Conservation (phyloP, 2,329 filamentous ascomycete species). For the Penicillium sp. region DNA sequence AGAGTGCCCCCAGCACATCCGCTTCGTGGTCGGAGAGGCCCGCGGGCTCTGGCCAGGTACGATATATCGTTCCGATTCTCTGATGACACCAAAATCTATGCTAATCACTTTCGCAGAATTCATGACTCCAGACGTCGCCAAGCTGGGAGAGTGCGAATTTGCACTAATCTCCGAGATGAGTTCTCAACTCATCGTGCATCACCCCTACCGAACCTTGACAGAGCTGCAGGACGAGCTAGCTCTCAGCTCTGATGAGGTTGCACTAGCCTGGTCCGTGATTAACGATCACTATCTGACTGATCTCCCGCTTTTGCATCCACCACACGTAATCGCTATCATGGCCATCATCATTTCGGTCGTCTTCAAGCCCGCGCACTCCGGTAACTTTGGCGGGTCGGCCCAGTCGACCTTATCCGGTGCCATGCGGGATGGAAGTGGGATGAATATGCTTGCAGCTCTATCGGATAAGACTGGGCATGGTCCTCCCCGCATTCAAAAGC, state of each 20-base stretch:
- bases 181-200: slow-evolving; percentile 85
- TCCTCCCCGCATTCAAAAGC: slow-evolving; percentile 56
- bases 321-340: slow-evolving; percentile 86
- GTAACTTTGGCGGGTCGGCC: slow-evolving; percentile 31
- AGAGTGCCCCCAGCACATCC: slow-evolving; percentile 93
- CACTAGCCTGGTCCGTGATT: slow-evolving; percentile 77
- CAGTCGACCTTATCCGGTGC: slow-evolving; percentile 34
- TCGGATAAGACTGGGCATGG: slow-evolving; percentile 32
- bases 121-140: slow-evolving; percentile 73
- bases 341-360: slow-evolving; percentile 83
- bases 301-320: slow-evolving; percentile 78
- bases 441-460: slow-evolving; percentile 36
- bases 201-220: slow-evolving; percentile 81
- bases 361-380: slow-evolving; percentile 63
- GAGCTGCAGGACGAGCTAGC: slow-evolving; percentile 69
- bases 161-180: slow-evolving; percentile 87
- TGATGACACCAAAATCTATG: not conserved
- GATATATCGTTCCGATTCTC: slow-evolving; percentile 3
- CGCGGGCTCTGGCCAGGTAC: slow-evolving; percentile 77
- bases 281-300: slow-evolving; percentile 95
- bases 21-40: slow-evolving; percentile 83
- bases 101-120: slow-evolving; percentile 54
- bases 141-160: slow-evolving; percentile 92
- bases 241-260: slow-evolving; percentile 75
- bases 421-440: slow-evolving; percentile 38